phyloP scores from a whole-genome alignment of 2,329 filamentous ascomycete genomes.

The Zalaria sp. region DNA sequence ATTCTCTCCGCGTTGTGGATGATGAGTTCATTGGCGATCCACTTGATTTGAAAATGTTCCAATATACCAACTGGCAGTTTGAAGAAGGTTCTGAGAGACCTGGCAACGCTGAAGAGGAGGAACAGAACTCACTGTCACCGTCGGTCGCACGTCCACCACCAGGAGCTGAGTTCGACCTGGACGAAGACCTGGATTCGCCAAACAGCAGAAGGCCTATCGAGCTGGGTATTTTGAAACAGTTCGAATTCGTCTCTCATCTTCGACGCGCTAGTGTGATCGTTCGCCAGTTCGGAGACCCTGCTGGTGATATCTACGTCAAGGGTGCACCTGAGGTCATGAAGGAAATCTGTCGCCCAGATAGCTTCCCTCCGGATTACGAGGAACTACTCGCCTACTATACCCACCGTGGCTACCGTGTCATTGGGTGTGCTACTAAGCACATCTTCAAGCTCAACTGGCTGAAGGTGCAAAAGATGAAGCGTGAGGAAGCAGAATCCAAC shows the following conservation, averaged over 20 bases:
- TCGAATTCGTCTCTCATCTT: slow-evolving; percentile 90
- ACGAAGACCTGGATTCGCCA: slow-evolving; percentile 31
- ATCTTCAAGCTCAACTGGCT: slow-evolving; percentile 83
- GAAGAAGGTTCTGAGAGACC: slow-evolving; percentile 68
- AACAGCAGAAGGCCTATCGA: slow-evolving; percentile 49
- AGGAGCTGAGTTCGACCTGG: slow-evolving; percentile 41
- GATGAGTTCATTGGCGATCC: slow-evolving; percentile 85
- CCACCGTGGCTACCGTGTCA: slow-evolving; percentile 89
- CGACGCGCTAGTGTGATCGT: slow-evolving; percentile 88
- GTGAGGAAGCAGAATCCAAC: slow-evolving; percentile 67
- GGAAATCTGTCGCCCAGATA: slow-evolving; percentile 75
- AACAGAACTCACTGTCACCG: slow-evolving; percentile 64
- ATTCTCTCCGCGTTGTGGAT: slow-evolving; percentile 77
- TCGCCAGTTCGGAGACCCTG: slow-evolving; percentile 70
- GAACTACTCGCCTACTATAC: slow-evolving; percentile 83
- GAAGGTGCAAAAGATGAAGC: slow-evolving; percentile 86
- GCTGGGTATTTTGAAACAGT: slow-evolving; percentile 77
- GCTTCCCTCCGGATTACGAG: slow-evolving; percentile 79
- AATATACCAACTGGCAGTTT: slow-evolving; percentile 86
- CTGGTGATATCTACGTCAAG: slow-evolving; percentile 84
- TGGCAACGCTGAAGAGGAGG: slow-evolving; percentile 52
- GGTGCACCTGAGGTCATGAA: slow-evolving; percentile 94
- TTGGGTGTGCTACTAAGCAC: slow-evolving; percentile 84
- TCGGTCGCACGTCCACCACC: slow-evolving; percentile 74
- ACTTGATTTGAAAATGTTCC: slow-evolving; percentile 95